Evolutionary conservation across 768 basidiomycete genomes (phyloP), one percentile per base, ranked within the genome.

Genomic region (Mycena albidolilacea): DNA sequence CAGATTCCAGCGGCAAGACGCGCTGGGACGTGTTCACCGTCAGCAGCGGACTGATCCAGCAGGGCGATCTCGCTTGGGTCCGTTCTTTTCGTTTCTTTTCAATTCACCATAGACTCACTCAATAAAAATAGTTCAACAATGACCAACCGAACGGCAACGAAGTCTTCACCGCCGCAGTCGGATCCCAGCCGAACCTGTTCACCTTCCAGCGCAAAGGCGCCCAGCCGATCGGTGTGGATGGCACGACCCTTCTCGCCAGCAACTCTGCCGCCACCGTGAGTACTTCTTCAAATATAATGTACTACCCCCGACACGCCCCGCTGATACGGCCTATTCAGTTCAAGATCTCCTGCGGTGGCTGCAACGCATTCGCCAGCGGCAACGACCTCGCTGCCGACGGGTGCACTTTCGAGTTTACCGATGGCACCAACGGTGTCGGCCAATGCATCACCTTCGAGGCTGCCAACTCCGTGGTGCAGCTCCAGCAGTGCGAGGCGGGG

Each of bases 361-460:
- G 72, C 68, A 44, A 74, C 52, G 14, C 63, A 7, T 70, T 70
- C 35, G 72, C 72, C 5, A 66, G 43, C 14, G 68, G 68, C 17
- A 74, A 70, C 44, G 50, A 70, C 15, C 64, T 74, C 43, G 72
- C 64, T 5, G 72, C 30, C 2, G 35, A 70, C 19, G 68, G 64
- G 0, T 74, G 73, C 64, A 74, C 73, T 8, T 41, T 74, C 10
- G 64, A 74, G n/a, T 41, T 67, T 8, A 66, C 64, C 30, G 64
- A 74, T 52, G 73, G 58, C 4, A 43, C 48, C 15, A 74, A 74
- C 52, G 73, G 68, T 8, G 15, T 62, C 15, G 73, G 69, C 5
- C 61, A 74, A 38, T 74, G 73, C 44, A 65, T 74, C 37, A 70
- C 73, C 6, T 74, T 74, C 60, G 64, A 60, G 43, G 73, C 73